These are phyloP conservation scores for Vaccinium macrocarpon DNA, from an alignment of 148 eudicot species.

Conservation along the genomic window DNA sequence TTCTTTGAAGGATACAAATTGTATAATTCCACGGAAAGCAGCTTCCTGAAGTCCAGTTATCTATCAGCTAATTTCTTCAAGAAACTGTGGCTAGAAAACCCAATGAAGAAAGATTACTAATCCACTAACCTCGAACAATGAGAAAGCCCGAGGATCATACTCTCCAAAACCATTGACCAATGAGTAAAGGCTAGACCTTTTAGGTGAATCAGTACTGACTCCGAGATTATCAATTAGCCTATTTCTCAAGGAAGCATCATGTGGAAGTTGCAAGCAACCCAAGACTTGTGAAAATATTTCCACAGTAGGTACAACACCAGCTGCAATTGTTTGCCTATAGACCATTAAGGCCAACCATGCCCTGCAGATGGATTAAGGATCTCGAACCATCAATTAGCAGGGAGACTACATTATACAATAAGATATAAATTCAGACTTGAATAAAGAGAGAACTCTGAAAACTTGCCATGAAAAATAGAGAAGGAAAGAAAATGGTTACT, in stretches of 20 bases:
- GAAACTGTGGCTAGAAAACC: neutral
- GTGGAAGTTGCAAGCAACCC: conserved; percentile 84
- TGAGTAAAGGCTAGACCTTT: conserved; percentile 54
- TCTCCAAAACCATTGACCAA: conserved; percentile 92
- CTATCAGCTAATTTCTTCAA: conserved; percentile 9
- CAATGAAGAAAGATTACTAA: neutral
- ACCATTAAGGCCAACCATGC: conserved; percentile 70
- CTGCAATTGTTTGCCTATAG: conserved; percentile 72
- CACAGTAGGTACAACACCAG: conserved; percentile 61
- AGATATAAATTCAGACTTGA: neutral
- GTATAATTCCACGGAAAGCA: conserved; percentile 77
- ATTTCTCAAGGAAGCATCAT: conserved; percentile 50
- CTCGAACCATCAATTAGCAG: neutral
- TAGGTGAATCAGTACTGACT: conserved; percentile 45
- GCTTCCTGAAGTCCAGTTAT: conserved; percentile 60
- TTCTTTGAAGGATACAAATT: conserved; percentile 56
- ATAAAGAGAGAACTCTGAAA: neutral
- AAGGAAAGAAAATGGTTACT: neutral
- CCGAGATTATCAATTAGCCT: conserved; percentile 71
- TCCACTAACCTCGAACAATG: conserved; percentile 75
- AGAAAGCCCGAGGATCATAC: conserved; percentile 91
- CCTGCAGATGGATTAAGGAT: conserved; percentile 46
- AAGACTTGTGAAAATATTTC: conserved; percentile 75
- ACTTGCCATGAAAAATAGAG: neutral
- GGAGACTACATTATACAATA: neutral